Percentiles rank a stretch among this genome's conserved stretches.
phyloP scores from a whole-genome alignment of 1,139 yeast species.

The Pneumocystis murina region DNA sequence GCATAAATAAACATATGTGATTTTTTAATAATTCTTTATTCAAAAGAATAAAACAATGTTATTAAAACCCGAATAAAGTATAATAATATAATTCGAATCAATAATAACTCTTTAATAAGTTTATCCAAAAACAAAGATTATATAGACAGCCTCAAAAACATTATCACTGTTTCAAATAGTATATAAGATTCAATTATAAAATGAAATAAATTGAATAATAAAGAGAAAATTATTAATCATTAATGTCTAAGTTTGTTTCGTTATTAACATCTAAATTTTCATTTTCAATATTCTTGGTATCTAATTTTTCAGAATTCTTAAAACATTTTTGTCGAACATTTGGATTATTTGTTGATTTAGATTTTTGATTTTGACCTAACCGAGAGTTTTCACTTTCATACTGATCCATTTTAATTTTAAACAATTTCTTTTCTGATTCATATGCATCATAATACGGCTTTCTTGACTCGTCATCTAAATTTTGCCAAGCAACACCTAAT shows the following conservation, averaged over 20 bases:
- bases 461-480: constrained; percentile 50
- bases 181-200: background rate
- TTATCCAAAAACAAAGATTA: background rate
- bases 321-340: background rate
- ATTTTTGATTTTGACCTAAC: background rate
- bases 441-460: constrained; percentile 63
- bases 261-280: background rate
- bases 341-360: background rate
- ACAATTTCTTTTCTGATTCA: constrained; percentile 66
- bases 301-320: background rate
- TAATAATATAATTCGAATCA: background rate
- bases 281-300: background rate
- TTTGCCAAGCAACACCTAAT: constrained; percentile 79
- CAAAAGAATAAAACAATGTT: background rate
- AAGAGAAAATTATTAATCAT: background rate
- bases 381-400: constrained; percentile 26
- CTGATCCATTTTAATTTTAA: constrained; percentile 55
- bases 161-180: too few species aligned
- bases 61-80: too few species aligned
- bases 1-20: too few species aligned
- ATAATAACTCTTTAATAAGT: background rate
- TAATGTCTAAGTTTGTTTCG: background rate
- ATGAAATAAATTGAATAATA: background rate
- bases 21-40: too few species aligned
- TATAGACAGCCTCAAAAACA: too few species aligned